Base-by-base conservation (phyloP, 164 flowering plant genomes). In the Kingdonia uniflora region DNA sequence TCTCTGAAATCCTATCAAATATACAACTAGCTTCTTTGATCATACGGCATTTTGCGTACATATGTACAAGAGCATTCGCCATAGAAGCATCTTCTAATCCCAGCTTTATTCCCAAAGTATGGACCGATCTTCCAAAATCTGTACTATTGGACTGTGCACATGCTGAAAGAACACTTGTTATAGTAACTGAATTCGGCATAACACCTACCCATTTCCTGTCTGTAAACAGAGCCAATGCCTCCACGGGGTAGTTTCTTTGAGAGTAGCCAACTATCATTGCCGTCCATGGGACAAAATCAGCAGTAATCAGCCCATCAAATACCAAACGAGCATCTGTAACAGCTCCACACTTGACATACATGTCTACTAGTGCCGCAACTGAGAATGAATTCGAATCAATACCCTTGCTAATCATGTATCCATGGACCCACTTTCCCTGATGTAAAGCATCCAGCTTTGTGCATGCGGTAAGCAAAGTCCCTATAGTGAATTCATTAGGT, bases 371-470 rank as follows among this genome's bases (percentile, higher is more conserved):
- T 7, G 51, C 17, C 17, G 51, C 20, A 47, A 22, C 51, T 11
- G 19, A 15, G 23, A 11, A 22, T 15, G 14, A 11, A 22, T 47
- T 47, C 2, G 5, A 6, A 21, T 20, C 29, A 21, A 47, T 21
- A 11, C 26, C 51, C 2, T 7, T 20, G n/a, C 11, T 47, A 11
- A 47, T 47, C 29, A 20, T 12, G 11, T 21, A 47, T 3, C 33
- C 29, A 11, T 47, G 51, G 8, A 47, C 51, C 51, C 51, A 47
- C 26, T 47, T 47, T 11, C 51, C 51, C 29, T 47, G 51, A 47
- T 47, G 51, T 22, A 47, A 21, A 20, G 29, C 51, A 47, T 14
- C 25, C 14, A 22, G 15, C 29, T 21, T 47, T 20, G 2, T 47
- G 21, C 29, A 47, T 13, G 51, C 51, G 2, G 51, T 21, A 7